A percentile compares a stretch with the other conserved stretches of the same genome.
Evolutionary conservation across 1,139 yeast species (phyloP).

Genomic region (Lodderomyces jiufengensis): DNA sequence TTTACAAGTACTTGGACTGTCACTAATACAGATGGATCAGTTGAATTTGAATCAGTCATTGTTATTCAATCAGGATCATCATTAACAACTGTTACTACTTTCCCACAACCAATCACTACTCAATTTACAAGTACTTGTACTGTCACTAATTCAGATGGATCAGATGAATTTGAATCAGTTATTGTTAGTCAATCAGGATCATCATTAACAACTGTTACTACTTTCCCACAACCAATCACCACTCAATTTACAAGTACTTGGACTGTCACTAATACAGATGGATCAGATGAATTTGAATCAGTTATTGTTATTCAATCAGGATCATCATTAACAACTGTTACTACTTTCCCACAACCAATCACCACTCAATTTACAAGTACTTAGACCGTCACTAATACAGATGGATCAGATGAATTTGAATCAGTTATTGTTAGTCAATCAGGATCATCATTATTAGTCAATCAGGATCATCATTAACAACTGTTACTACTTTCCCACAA

Average conservation of each 20-base stretch:
- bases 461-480: conserved; percentile 7
- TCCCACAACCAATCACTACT: conserved; percentile 10
- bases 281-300: conserved; percentile 14
- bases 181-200: conserved; percentile 7
- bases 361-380: conserved; percentile 14
- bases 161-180: conserved; percentile 11
- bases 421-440: conserved; percentile 9
- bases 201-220: conserved; percentile 7
- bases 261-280: conserved; percentile 12
- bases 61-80: conserved; percentile 8
- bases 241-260: conserved; percentile 9
- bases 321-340: conserved; percentile 6
- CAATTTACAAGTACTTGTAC: conserved; percentile 17
- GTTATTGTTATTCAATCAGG: conserved; percentile 8
- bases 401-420: conserved; percentile 16
- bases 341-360: conserved; percentile 7
- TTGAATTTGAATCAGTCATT: conserved; percentile 15
- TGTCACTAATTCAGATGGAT: too few species aligned
- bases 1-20: conserved; percentile 10
- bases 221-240: conserved; percentile 6
- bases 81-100: conserved; percentile 7
- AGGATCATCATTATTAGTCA: conserved; percentile 2
- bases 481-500: conserved; percentile 8
- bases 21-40: conserved; percentile 17
- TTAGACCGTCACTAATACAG: conserved; percentile 8